These are phyloP conservation scores for Venturiaceae sp. DNA, from an alignment of 2,329 filamentous ascomycete genomes.

Conservation along the genomic window DNA sequence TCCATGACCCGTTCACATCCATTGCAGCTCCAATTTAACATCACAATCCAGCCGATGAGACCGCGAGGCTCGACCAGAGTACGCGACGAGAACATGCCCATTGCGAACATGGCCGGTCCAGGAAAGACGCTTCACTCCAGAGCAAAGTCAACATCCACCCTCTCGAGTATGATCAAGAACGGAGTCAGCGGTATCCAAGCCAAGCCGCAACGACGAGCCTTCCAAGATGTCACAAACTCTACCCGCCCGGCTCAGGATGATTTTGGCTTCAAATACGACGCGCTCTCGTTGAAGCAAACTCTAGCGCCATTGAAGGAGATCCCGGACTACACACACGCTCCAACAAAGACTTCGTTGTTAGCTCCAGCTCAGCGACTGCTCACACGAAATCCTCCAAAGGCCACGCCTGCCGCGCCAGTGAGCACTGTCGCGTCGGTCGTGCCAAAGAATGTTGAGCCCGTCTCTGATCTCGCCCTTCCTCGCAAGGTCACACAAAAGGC, in stretches of 20 bases:
- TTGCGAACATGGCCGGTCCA: slow-evolving; percentile 30
- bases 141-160: slow-evolving; percentile 66
- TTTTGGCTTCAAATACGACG: slow-evolving; percentile 27
- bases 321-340: background rate
- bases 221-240: slow-evolving; percentile 52
- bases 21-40: slow-evolving; percentile 2
- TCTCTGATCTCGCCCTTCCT: background rate
- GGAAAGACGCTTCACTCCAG: slow-evolving; percentile 59
- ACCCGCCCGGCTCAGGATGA: slow-evolving; percentile 45
- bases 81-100: slow-evolving; percentile 63
- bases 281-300: slow-evolving; percentile 6
- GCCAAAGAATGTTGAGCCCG: background rate
- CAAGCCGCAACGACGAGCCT: slow-evolving; percentile 55
- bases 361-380: slow-evolving; percentile 55
- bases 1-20: slow-evolving; percentile 11
- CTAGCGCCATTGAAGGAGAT: slow-evolving; percentile 4
- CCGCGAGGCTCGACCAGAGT: slow-evolving; percentile 48
- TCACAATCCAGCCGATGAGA: slow-evolving; percentile 54
- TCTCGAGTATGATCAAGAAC: slow-evolving; percentile 48
- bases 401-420: slow-evolving; percentile 14
- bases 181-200: slow-evolving; percentile 39
- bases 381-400: slow-evolving; percentile 19
- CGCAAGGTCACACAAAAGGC: background rate
- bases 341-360: slow-evolving; percentile 24
- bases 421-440: background rate